A percentile compares a stretch with the other conserved stretches of the same genome.
phyloP scores from a whole-genome alignment of 345 rosid species.

The Eucalyptus camaldulensis region DNA sequence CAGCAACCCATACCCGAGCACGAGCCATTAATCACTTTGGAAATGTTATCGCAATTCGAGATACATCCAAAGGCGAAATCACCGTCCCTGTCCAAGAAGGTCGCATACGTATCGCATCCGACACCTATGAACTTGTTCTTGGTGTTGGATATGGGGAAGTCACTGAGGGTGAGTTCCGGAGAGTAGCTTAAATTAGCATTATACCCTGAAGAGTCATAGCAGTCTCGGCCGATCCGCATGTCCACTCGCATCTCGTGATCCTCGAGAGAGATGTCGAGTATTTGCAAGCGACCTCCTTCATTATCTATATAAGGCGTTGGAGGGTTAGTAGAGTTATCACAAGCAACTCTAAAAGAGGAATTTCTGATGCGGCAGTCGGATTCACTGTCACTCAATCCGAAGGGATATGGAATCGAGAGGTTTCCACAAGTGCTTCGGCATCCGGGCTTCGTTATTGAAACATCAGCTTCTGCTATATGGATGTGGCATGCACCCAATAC shows the following conservation, averaged over 20 bases:
- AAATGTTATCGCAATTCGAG: not conserved
- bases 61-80: not conserved
- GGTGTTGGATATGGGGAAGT: not conserved
- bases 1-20: constrained; percentile 14
- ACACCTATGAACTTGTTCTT: not conserved
- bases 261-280: not conserved
- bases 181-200: fast-evolving
- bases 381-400: not conserved
- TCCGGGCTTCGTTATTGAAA: too few species aligned
- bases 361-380: fast-evolving
- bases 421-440: not conserved
- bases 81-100: fast-evolving
- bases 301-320: fast-evolving
- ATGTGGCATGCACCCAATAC: too few species aligned
- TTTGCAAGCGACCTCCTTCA: fast-evolving
- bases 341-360: not conserved
- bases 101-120: not conserved
- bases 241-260: not conserved
- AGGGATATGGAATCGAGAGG: not conserved
- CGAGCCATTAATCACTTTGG: not conserved
- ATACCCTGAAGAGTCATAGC: fast-evolving
- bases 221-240: not conserved
- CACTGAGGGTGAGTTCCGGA: fast-evolving
- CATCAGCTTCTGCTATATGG: too few species aligned
- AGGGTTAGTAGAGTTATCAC: not conserved